A percentile compares a stretch with the other conserved stretches of the same genome.
These are phyloP conservation scores for Acarospora socialis DNA, from an alignment of 2,329 filamentous ascomycete species.

Conservation along the genomic window DNA sequence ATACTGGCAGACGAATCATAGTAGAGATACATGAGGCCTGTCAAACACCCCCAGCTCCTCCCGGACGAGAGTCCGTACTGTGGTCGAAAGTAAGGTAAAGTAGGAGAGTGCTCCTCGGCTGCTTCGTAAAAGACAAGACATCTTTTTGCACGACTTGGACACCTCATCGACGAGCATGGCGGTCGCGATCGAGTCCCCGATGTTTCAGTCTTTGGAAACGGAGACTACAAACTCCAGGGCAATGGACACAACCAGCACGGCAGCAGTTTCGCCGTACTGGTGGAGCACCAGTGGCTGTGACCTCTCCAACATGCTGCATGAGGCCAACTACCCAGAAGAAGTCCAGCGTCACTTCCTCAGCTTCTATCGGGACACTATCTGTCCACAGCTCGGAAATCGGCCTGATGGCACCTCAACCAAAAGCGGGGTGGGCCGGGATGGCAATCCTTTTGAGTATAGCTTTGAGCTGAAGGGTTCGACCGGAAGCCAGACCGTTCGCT, in stretches of 20 bases:
- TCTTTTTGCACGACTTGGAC: too few species aligned
- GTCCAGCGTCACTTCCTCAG: constrained; percentile 7
- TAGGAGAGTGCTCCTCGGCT: too few species aligned
- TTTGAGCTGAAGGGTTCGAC: constrained; percentile 8
- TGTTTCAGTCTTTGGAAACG: too few species aligned
- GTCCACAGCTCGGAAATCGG: constrained; percentile 5
- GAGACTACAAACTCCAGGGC: too few species aligned
- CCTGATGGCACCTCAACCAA: constrained; percentile 1
- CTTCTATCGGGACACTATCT: constrained; percentile 7
- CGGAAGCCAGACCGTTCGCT: constrained; percentile 5
- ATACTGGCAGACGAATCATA: too few species aligned
- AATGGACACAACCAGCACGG: neutral
- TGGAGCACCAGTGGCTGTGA: constrained; percentile 8
- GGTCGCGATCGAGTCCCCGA: too few species aligned
- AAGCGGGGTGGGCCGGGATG: constrained; percentile 8
- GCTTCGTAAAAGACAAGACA: too few species aligned
- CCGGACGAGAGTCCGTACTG: too few species aligned
- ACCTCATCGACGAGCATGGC: too few species aligned
- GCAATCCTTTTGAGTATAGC: constrained; percentile 9
- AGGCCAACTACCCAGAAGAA: constrained; percentile 8
- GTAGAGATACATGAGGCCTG: too few species aligned
- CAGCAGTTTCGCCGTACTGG: constrained; percentile 5
- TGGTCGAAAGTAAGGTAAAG: too few species aligned
- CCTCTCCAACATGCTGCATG: constrained; percentile 7
- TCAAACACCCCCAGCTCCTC: too few species aligned